phyloP scores from a whole-genome alignment of 2,329 filamentous ascomycete species.

The Fusarium haematococcum region DNA sequence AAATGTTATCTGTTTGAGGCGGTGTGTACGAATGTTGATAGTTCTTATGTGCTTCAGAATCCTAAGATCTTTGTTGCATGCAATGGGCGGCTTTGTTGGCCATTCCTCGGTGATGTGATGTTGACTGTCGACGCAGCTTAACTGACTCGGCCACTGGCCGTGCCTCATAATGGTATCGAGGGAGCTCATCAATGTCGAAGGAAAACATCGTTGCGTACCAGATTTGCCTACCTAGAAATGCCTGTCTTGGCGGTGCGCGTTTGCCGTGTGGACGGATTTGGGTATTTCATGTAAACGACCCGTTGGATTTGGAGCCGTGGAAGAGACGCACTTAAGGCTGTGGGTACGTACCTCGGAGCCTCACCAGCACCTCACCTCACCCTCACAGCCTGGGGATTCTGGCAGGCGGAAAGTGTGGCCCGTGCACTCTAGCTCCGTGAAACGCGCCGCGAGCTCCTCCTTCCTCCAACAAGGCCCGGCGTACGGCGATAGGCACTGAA shows the following conservation, averaged over 20 bases:
- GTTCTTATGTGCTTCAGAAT: background rate
- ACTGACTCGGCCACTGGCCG: background rate
- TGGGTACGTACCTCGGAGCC: constrained; percentile 13
- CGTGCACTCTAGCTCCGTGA: constrained; percentile 36
- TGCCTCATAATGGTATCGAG: background rate
- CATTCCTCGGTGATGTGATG: background rate
- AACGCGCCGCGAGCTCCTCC: constrained; percentile 41
- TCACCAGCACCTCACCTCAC: background rate
- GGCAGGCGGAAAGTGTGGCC: constrained; percentile 9
- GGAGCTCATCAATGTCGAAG: background rate
- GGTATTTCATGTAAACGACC: background rate
- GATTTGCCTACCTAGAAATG: background rate
- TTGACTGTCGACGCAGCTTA: background rate
- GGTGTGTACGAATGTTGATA: constrained; percentile 18
- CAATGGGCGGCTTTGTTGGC: background rate
- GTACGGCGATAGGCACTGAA: constrained; percentile 27
- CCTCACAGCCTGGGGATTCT: constrained; percentile 1
- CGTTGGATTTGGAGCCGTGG: background rate
- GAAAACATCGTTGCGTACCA: background rate
- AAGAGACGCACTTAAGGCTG: background rate
- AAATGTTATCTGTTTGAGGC: constrained; percentile 13
- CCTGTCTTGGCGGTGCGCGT: background rate
- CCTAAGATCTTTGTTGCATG: constrained; percentile 11
- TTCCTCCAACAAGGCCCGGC: constrained; percentile 14
- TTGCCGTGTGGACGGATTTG: background rate